Evolutionary conservation across 2,329 filamentous ascomycete genomes (phyloP).

Genomic region (Waltergamsia citrina): DNA sequence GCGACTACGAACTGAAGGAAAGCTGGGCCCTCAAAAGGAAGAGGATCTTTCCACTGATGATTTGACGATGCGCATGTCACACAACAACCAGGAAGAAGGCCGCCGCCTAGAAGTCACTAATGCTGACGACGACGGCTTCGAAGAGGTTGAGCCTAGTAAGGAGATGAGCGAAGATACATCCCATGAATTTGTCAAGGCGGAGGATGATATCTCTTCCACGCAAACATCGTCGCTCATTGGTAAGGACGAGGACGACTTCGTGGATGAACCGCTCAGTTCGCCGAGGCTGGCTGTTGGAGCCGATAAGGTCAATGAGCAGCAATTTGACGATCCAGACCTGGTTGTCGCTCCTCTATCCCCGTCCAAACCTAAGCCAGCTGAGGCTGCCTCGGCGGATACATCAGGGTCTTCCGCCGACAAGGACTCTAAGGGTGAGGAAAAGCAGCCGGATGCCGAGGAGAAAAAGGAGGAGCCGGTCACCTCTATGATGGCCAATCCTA

Average conservation of each 20-base stretch:
- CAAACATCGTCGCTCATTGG: slow-evolving; percentile 19
- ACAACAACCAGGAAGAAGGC: slow-evolving; percentile 35
- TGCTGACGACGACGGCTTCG: slow-evolving; percentile 81
- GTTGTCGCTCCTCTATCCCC: slow-evolving; percentile 50
- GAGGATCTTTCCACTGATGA: slow-evolving; percentile 42
- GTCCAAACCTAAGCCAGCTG: slow-evolving; percentile 21
- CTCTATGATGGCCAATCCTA: neutral
- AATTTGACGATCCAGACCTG: slow-evolving; percentile 46
- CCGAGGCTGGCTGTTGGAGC: slow-evolving; percentile 53
- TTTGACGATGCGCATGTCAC: slow-evolving; percentile 47
- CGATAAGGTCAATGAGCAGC: slow-evolving; percentile 37
- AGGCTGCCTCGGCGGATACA: slow-evolving; percentile 8
- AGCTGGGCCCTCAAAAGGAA: slow-evolving; percentile 39
- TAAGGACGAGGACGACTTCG: slow-evolving; percentile 63
- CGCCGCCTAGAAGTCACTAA: slow-evolving; percentile 72
- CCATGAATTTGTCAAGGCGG: slow-evolving; percentile 56
- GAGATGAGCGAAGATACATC: slow-evolving; percentile 67
- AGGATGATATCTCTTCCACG: slow-evolving; percentile 35
- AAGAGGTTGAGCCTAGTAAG: slow-evolving; percentile 67
- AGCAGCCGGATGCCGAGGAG: neutral
- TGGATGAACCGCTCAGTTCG: slow-evolving; percentile 68
- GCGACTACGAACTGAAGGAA: slow-evolving; percentile 66
- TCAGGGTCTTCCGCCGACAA: neutral
- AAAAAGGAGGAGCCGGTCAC: neutral
- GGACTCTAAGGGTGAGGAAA: neutral